phyloP scores from a whole-genome alignment of 1,284 basidiomycete species.

The Ceratobasidium papillatum region DNA sequence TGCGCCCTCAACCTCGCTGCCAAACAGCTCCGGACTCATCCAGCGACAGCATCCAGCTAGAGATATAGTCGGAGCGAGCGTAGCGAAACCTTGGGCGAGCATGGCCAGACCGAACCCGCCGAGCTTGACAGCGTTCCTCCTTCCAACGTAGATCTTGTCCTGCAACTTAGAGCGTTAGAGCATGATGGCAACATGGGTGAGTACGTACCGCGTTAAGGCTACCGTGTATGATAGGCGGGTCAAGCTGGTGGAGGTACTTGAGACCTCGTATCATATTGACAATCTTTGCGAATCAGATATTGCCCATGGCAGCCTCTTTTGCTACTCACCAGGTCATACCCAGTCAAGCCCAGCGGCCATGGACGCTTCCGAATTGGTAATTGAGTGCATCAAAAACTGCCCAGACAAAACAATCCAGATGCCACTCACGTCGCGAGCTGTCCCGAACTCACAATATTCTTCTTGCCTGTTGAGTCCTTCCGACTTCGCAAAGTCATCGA shows the following conservation, averaged over 20 bases:
- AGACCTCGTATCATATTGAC: not conserved
- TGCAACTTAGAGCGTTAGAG: not conserved
- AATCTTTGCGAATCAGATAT: not conserved
- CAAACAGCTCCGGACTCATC: conserved; percentile 12
- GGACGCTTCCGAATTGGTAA: not conserved
- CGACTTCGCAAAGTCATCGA: not conserved
- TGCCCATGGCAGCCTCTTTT: not conserved
- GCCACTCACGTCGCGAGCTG: not conserved
- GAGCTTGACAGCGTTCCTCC: not conserved
- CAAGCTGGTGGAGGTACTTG: not conserved
- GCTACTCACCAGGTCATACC: not conserved
- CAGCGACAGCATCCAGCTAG: not conserved
- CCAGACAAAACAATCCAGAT: no score
- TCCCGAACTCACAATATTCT: not conserved
- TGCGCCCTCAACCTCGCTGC: not conserved
- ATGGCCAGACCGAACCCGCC: conserved; percentile 7
- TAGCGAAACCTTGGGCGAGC: conserved; percentile 5
- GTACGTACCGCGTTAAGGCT: not conserved
- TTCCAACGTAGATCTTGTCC: not conserved
- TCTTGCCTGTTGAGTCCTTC: not conserved
- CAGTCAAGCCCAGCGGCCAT: not conserved
- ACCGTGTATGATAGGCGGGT: not conserved
- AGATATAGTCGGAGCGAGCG: not conserved
- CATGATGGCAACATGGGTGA: not conserved
- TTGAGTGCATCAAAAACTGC: no score